Evolutionary conservation across 1,139 yeast genomes (phyloP).

Genomic region (Zygotorulaspora mrakii): DNA sequence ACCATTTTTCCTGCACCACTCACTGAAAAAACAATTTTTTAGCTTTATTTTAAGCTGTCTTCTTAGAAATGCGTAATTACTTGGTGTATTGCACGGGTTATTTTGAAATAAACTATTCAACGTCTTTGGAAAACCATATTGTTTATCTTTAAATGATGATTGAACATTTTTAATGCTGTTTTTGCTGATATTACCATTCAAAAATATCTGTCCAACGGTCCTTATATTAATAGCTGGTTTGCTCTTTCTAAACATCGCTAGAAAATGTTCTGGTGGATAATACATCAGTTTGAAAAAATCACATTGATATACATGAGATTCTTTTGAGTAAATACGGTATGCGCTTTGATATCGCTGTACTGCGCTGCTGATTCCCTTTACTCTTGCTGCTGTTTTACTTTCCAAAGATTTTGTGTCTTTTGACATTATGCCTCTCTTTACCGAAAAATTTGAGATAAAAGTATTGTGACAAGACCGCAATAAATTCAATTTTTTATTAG

Average conservation of each 20-base stretch:
- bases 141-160: constrained; percentile 6
- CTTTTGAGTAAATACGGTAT: constrained; percentile 17
- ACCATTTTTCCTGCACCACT: constrained; percentile 31
- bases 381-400: constrained; percentile 6
- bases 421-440: neutral
- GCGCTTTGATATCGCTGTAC: constrained; percentile 17
- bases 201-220: constrained; percentile 27
- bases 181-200: constrained; percentile 26
- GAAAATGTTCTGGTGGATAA: constrained; percentile 46
- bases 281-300: constrained; percentile 38
- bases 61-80: constrained; percentile 41
- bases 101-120: constrained; percentile 11
- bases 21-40: constrained; percentile 37
- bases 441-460: constrained; percentile 4
- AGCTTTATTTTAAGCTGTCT: constrained; percentile 42
- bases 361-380: constrained; percentile 12
- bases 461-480: constrained; percentile 6
- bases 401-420: constrained; percentile 1
- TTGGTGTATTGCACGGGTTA: constrained; percentile 37
- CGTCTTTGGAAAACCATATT: constrained; percentile 5
- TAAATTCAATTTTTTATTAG: neutral
- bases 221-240: constrained; percentile 44
- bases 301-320: constrained; percentile 30
- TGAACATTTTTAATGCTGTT: constrained; percentile 11
- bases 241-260: constrained; percentile 48